Evolutionary conservation across 139 green algal species (phyloP).

Genomic region (Chlorella sp.): DNA sequence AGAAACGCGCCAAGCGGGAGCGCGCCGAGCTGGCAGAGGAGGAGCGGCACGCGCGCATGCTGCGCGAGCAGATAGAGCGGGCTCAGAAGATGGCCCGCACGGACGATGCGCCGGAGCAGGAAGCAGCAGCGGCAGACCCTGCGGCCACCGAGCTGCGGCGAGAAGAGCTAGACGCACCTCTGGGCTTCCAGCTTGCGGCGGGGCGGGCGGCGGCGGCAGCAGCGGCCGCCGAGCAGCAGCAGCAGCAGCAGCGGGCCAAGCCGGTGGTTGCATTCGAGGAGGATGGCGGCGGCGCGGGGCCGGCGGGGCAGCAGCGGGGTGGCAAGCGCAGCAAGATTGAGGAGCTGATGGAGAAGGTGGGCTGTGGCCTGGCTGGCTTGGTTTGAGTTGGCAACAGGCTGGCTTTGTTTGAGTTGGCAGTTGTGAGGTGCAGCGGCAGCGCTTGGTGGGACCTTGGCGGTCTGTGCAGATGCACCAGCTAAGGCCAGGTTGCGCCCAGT

Average conservation of each 20-base stretch:
- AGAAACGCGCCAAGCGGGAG: constrained; percentile 62
- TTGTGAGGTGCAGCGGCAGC: background rate
- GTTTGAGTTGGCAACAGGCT: background rate
- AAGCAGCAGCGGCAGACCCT: background rate
- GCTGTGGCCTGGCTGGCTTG: background rate
- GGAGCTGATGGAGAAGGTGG: constrained; percentile 74
- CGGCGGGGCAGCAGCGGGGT: background rate
- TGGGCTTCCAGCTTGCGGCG: constrained; percentile 59
- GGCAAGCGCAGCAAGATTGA: constrained; percentile 73
- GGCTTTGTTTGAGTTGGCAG: background rate
- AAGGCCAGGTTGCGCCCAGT: background rate
- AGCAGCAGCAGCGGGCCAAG: constrained; percentile 13
- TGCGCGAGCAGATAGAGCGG: constrained; percentile 61
- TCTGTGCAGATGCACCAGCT: background rate
- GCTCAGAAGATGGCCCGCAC: constrained; percentile 53
- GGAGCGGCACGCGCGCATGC: constrained; percentile 47
- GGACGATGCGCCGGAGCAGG: constrained; percentile 15
- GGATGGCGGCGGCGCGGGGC: background rate
- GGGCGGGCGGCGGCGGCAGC: background rate
- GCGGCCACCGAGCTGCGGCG: constrained; percentile 54
- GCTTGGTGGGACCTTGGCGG: background rate
- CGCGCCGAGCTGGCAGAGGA: constrained; percentile 53
- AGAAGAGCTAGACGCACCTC: constrained; percentile 48
- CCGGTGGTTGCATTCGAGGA: constrained; percentile 35
- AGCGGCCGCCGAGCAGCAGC: background rate